phyloP scores from a whole-genome alignment of 192 early-diverging fungal species.

The Geosiphon pyriformis region DNA sequence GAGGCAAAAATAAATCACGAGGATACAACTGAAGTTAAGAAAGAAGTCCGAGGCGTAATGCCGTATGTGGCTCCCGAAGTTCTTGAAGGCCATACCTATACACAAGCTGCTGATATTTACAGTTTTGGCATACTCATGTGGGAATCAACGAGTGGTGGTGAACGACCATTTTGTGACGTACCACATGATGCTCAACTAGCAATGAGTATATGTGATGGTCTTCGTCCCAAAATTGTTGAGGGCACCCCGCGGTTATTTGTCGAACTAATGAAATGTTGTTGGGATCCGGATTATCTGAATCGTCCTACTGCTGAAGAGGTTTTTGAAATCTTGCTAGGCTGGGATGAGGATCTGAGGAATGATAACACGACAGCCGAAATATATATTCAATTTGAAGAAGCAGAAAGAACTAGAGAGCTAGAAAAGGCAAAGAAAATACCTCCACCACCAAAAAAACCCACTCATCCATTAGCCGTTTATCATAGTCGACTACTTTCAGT shows the following conservation, averaged over 20 bases:
- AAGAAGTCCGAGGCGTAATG: neutral
- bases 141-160: neutral
- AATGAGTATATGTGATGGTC: neutral
- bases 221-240: neutral
- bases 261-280: conserved; percentile 5
- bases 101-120: conserved; percentile 18
- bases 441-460: neutral
- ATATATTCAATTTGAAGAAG: neutral
- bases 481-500: neutral
- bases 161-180: neutral
- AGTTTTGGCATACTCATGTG: conserved; percentile 10
- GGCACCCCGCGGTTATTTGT: neutral
- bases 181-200: neutral
- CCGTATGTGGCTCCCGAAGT: conserved; percentile 20
- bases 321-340: neutral
- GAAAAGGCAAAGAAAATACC: neutral
- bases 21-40: neutral
- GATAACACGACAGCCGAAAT: neutral
- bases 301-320: conserved; percentile 9
- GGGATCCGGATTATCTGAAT: neutral
- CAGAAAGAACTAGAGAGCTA: neutral
- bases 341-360: neutral
- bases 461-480: neutral
- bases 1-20: neutral
- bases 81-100: conserved; percentile 3